These are phyloP conservation scores for Monosporascus ibericus DNA, from an alignment of 2,329 filamentous ascomycete genomes.

Conservation along the genomic window DNA sequence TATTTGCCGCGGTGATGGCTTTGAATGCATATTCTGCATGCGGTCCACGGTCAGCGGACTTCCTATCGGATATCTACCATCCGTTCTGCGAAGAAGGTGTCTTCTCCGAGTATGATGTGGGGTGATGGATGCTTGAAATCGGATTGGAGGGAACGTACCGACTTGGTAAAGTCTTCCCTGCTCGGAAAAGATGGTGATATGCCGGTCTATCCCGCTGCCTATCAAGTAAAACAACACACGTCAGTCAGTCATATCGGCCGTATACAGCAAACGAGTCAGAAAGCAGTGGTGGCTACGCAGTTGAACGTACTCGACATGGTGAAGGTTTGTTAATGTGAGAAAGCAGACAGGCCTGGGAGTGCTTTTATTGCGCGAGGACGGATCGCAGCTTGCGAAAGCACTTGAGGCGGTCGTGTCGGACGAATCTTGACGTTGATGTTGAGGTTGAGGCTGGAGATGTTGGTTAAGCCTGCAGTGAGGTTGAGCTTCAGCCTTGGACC, in stretches of 20 bases:
- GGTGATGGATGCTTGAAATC: conserved; percentile 6
- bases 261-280: conserved; percentile 8
- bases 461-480: conserved; percentile 8
- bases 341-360: background rate
- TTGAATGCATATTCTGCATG: conserved; percentile 97
- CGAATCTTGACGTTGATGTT: background rate
- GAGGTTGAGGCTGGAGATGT: conserved; percentile 2
- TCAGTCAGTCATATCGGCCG: conserved; percentile 17
- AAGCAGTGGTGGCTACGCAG: conserved; percentile 2
- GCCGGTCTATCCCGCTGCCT: conserved; percentile 91
- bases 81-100: background rate
- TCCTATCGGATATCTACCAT: background rate
- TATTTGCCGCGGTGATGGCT: conserved; percentile 97
- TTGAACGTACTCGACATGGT: conserved; percentile 4
- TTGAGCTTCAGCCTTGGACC: conserved; percentile 9
- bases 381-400: background rate
- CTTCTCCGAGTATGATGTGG: conserved; percentile 5
- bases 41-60: conserved; percentile 16
- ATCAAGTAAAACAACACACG: conserved; percentile 13
- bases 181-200: conserved; percentile 99
- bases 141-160: conserved; percentile 56
- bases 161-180: conserved; percentile 99
- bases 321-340: background rate
- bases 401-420: background rate
- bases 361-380: background rate